phyloP scores from a whole-genome alignment of 805 yeast genomes.

The Kodamaea neixiangensis region DNA sequence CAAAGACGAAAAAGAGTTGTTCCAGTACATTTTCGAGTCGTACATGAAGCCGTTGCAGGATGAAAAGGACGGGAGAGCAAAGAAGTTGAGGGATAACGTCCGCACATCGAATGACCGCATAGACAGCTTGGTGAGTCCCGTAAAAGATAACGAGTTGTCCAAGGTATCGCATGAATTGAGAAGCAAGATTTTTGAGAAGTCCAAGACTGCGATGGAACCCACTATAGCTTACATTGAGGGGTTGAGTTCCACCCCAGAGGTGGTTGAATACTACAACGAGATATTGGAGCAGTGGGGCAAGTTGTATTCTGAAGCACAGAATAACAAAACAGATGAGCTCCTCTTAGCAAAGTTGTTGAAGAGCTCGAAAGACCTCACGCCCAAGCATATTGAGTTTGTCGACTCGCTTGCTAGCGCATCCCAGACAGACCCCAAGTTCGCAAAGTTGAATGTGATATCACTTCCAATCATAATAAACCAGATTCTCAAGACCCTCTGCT shows the following conservation, averaged over 20 bases:
- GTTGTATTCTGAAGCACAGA: conserved; percentile 13
- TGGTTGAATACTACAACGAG: conserved; percentile 20
- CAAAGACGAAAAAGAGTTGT: conserved; percentile 24
- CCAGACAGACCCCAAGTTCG: conserved; percentile 21
- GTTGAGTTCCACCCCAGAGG: conserved; percentile 14
- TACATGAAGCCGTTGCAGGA: conserved; percentile 20
- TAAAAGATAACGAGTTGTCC: conserved; percentile 5
- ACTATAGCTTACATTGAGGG: conserved; percentile 23
- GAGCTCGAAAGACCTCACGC: conserved; percentile 15
- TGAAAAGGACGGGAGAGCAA: conserved; percentile 3
- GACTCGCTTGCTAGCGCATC: conserved; percentile 17
- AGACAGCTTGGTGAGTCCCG: conserved; percentile 8
- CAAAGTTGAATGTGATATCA: conserved; percentile 34
- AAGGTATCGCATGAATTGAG: conserved; percentile 15
- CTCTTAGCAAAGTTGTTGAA: conserved; percentile 6
- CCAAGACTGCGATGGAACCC: conserved; percentile 21
- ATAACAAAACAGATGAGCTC: background rate
- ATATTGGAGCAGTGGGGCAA: conserved; percentile 11
- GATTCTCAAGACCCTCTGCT: conserved; percentile 24
- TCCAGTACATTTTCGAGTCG: conserved; percentile 27
- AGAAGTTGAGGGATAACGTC: conserved; percentile 13
- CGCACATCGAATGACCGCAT: conserved; percentile 5
- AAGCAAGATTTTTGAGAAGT: conserved; percentile 18
- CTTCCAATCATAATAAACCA: conserved; percentile 39
- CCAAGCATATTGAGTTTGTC: conserved; percentile 22